Evolutionary conservation across 257 asterid genomes (phyloP).

Genomic region (Plantago ovata): DNA sequence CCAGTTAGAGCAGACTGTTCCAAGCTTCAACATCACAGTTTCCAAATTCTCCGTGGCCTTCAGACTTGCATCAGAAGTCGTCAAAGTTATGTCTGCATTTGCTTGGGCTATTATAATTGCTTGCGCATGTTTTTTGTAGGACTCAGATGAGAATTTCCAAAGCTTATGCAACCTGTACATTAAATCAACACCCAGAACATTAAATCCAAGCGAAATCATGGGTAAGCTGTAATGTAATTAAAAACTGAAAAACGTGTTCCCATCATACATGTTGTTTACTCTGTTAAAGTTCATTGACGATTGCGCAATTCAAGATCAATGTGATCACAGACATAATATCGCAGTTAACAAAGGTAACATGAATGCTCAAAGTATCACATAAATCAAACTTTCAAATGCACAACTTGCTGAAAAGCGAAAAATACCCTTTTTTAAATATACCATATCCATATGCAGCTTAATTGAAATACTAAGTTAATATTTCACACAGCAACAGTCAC

Average conservation of each 20-base stretch:
- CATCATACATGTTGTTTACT: no score
- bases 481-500: no score
- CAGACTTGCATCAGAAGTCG: conserved; percentile 3
- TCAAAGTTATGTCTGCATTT: neutral
- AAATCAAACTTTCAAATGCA: no score
- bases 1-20: conserved; percentile 7
- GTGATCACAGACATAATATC: no score
- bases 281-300: no score
- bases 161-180: conserved; percentile 5
- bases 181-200: neutral
- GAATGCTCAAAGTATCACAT: no score
- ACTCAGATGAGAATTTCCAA: conserved; percentile 10
- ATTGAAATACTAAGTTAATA: no score
- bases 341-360: no score
- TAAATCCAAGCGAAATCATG: neutral
- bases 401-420: no score
- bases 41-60: conserved; percentile 3
- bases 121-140: conserved; percentile 15
- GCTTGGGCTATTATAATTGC: conserved; percentile 12
- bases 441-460: no score
- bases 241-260: neutral
- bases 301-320: no score
- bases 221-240: neutral
- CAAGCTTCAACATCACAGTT: conserved; percentile 6
- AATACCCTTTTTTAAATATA: no score